These are phyloP conservation scores for Larix sibirica DNA, from an alignment of 83 land plant genomes.

Conservation along the genomic window DNA sequence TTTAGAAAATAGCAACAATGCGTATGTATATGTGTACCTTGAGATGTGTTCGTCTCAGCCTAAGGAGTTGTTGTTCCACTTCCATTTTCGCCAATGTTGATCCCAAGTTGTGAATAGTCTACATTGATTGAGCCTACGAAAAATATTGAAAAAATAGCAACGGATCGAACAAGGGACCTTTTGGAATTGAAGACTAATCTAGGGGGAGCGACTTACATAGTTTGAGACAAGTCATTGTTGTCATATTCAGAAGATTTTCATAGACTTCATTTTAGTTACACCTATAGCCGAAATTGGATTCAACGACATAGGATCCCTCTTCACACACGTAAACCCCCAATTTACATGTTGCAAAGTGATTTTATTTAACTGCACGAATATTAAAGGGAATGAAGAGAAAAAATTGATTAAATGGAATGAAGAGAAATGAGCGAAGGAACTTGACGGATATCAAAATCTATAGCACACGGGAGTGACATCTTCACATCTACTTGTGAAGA, in stretches of 20 bases:
- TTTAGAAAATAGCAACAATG: no score
- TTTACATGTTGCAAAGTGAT: neutral
- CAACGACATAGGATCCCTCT: neutral
- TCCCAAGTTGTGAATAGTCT: neutral
- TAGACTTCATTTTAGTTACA: neutral
- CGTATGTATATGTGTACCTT: neutral
- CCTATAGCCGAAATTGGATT: neutral
- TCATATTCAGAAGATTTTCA: neutral
- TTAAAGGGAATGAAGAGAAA: no score
- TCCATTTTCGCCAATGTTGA: neutral
- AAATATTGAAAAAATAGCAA: neutral
- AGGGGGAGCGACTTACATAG: neutral
- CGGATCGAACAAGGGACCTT: neutral
- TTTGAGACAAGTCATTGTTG: neutral
- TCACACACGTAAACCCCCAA: neutral
- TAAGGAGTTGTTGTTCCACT: neutral
- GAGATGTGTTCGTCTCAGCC: no score
- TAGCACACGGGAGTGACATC: no score
- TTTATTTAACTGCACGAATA: neutral
- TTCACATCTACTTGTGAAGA: no score
- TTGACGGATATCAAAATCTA: neutral
- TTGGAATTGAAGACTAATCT: no score
- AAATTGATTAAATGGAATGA: neutral
- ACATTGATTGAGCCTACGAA: no score
- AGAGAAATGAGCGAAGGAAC: no score